Percentiles rank a stretch among this genome's conserved stretches.
phyloP scores from a whole-genome alignment of 495 filamentous ascomycete species.

The Delitschia confertaspora region DNA sequence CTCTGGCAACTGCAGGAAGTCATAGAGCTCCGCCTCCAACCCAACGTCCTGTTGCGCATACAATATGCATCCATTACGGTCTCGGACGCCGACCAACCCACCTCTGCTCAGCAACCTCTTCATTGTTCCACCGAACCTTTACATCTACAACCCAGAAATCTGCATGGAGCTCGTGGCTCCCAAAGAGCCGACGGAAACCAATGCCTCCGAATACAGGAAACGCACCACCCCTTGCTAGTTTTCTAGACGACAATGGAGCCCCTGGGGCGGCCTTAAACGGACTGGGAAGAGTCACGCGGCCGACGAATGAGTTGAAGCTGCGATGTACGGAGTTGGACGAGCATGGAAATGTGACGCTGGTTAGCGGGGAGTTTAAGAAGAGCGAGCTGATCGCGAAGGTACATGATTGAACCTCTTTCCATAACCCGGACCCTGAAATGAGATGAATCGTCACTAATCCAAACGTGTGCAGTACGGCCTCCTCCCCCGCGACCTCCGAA shows the following conservation, averaged over 20 bases:
- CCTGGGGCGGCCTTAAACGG: slow-evolving; percentile 15
- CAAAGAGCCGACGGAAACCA: slow-evolving; percentile 1
- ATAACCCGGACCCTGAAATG: not conserved
- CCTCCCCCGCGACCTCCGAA: slow-evolving; percentile 88
- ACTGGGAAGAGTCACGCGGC: slow-evolving; percentile 58
- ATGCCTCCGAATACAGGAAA: slow-evolving; percentile 32
- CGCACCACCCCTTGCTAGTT: slow-evolving; percentile 40
- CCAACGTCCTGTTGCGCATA: too few relatives aligned
- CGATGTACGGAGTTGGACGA: slow-evolving; percentile 92
- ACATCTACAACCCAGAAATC: slow-evolving; percentile 12
- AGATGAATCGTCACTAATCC: not conserved
- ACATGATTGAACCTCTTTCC: slow-evolving; percentile 25
- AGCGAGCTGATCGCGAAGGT: slow-evolving; percentile 94
- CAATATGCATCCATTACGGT: too few relatives aligned
- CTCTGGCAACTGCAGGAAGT: too few relatives aligned
- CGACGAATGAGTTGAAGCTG: slow-evolving; percentile 69
- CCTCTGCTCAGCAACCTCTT: not conserved
- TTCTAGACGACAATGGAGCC: slow-evolving; percentile 42
- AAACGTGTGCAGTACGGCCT: slow-evolving; percentile 70
- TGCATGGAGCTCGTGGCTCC: slow-evolving; percentile 13
- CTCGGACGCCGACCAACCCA: not conserved
- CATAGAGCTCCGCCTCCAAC: too few relatives aligned
- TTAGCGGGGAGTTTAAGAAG: slow-evolving; percentile 95
- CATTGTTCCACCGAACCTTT: slow-evolving; percentile 5
- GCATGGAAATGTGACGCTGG: slow-evolving; percentile 86